These are phyloP conservation scores for Penicillium sp. DNA, from an alignment of 2,329 filamentous ascomycete genomes.

Conservation along the genomic window DNA sequence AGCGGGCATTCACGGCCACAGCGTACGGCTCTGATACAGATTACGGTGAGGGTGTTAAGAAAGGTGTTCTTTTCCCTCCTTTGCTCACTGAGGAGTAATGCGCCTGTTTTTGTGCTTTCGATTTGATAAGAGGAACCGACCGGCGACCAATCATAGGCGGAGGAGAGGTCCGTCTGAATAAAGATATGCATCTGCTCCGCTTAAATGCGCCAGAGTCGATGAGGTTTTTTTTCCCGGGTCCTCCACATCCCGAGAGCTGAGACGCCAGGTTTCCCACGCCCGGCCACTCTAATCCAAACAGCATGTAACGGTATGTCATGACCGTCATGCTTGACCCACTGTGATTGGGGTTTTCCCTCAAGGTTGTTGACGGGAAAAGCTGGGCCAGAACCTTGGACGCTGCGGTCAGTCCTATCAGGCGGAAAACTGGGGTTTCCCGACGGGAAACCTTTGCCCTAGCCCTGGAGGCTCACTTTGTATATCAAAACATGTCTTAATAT, in stretches of 20 bases:
- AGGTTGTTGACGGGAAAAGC: conserved; percentile 34
- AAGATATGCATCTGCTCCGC: conserved; percentile 23
- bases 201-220: conserved; percentile 16
- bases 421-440: conserved; percentile 37
- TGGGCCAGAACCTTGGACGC: conserved; percentile 23
- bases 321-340: conserved; percentile 20
- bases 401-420: conserved; percentile 20
- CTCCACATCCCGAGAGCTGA: conserved; percentile 18
- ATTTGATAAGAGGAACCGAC: conserved; percentile 30
- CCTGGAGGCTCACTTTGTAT: conserved; percentile 27
- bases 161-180: conserved; percentile 10
- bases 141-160: conserved; percentile 21
- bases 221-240: conserved; percentile 22
- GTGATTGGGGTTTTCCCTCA: conserved; percentile 22
- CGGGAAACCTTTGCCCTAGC: conserved; percentile 28
- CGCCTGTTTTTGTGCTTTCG: conserved; percentile 11
- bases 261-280: conserved; percentile 22
- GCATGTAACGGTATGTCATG: conserved; percentile 26
- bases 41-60: conserved; percentile 61
- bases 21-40: conserved; percentile 60
- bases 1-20: conserved; percentile 64
- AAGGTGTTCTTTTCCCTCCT: conserved; percentile 54
- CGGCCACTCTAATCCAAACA: neutral
- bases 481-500: conserved; percentile 31
- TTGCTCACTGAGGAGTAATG: conserved; percentile 40